A percentile compares a stretch with the other conserved stretches of the same genome.
Evolutionary conservation across 2,329 filamentous ascomycete genomes (phyloP).

Genomic region (Xylariaceae sp.): DNA sequence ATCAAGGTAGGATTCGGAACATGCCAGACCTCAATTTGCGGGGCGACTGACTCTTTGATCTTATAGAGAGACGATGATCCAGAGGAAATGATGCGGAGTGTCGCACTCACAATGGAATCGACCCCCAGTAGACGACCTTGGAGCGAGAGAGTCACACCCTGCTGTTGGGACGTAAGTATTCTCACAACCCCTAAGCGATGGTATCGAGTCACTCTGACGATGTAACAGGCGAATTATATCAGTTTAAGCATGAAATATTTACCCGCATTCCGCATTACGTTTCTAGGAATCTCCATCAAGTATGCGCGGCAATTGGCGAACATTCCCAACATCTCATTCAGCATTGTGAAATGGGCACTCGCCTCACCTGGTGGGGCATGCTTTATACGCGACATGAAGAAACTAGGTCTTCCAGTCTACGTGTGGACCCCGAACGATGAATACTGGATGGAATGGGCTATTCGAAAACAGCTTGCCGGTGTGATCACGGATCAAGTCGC

Average conservation of each 20-base stretch:
- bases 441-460: conserved; percentile 76
- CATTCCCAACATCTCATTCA: conserved; percentile 69
- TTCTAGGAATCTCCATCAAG: conserved; percentile 62
- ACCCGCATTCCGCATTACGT: conserved; percentile 59
- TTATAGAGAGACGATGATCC: conserved; percentile 65
- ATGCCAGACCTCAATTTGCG: neutral
- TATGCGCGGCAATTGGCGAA: conserved; percentile 69
- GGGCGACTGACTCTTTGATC: neutral
- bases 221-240: conserved; percentile 59
- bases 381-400: conserved; percentile 62
- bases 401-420: conserved; percentile 57
- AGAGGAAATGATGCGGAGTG: conserved; percentile 64
- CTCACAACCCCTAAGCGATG: neutral
- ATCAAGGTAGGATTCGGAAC: neutral
- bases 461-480: conserved; percentile 65
- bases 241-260: conserved; percentile 58
- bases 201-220: neutral
- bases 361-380: conserved; percentile 61
- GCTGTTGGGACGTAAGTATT: conserved; percentile 68
- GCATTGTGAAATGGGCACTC: conserved; percentile 66
- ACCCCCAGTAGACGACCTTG: conserved; percentile 55
- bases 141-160: conserved; percentile 70
- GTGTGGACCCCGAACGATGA: conserved; percentile 86
- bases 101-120: conserved; percentile 59
- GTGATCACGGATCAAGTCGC: conserved; percentile 83